phyloP scores from a whole-genome alignment of 148 eudicot genomes.

The Diospyros lotus region DNA sequence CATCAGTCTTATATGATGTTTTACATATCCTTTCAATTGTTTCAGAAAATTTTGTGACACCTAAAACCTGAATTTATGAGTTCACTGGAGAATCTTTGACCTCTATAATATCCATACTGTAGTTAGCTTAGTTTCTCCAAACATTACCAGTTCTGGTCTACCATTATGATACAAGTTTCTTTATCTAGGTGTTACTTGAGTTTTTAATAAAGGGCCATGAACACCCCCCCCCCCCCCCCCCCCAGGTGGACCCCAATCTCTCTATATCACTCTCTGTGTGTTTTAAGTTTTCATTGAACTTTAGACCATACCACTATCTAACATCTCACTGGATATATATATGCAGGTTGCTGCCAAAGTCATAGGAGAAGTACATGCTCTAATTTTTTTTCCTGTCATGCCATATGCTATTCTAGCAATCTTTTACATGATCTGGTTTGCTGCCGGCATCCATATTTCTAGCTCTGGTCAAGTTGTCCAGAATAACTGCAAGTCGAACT shows the following conservation, averaged over 20 bases:
- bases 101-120: background rate
- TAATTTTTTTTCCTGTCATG: constrained; percentile 49
- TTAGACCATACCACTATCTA: background rate
- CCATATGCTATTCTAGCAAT: constrained; percentile 45
- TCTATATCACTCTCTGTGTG: constrained; percentile 6
- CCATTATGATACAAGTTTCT: background rate
- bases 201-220: background rate
- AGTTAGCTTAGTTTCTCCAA: background rate
- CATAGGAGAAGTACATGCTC: constrained; percentile 56
- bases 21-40: background rate
- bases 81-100: background rate
- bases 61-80: background rate
- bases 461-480: constrained; percentile 58
- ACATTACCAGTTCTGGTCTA: background rate
- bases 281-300: background rate
- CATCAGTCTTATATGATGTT: background rate
- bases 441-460: constrained; percentile 45
- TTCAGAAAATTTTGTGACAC: background rate
- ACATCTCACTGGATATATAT: constrained; percentile 3
- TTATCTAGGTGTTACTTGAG: background rate
- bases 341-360: constrained; percentile 58
- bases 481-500: constrained; percentile 48
- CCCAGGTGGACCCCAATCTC: background rate
- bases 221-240: too few species aligned
- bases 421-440: constrained; percentile 55